These are phyloP conservation scores for Claviceps sp. DNA, from an alignment of 2,329 filamentous ascomycete genomes.

Conservation along the genomic window DNA sequence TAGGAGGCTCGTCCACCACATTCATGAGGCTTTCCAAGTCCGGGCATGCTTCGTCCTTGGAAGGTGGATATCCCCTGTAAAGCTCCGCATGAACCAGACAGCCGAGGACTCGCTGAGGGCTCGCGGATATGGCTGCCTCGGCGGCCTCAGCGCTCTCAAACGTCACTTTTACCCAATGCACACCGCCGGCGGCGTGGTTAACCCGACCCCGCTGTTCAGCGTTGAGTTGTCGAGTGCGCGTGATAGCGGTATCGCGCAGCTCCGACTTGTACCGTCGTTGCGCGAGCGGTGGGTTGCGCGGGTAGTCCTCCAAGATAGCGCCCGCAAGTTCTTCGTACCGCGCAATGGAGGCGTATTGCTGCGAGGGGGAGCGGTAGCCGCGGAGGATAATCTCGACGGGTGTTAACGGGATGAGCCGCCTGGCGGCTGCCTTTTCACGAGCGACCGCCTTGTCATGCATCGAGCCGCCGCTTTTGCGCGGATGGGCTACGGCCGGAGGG, in stretches of 20 bases:
- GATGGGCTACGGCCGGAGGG: constrained; percentile 12
- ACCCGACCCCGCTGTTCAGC: constrained; percentile 64
- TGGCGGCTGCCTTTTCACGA: constrained; percentile 9
- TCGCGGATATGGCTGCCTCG: constrained; percentile 54
- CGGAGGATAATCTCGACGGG: constrained; percentile 71
- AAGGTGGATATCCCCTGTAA: constrained; percentile 51
- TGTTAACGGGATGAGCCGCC: constrained; percentile 23
- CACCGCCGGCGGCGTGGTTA: constrained; percentile 67
- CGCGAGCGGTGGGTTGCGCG: constrained; percentile 64
- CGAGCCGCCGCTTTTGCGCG: constrained; percentile 24
- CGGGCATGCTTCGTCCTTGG: constrained; percentile 49
- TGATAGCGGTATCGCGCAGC: constrained; percentile 58
- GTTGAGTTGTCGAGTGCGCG: constrained; percentile 51
- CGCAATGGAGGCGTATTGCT: constrained; percentile 77
- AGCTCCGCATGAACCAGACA: constrained; percentile 58
- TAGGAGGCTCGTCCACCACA: constrained; percentile 19
- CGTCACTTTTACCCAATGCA: constrained; percentile 85
- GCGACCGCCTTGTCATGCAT: constrained; percentile 25
- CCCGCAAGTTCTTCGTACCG: constrained; percentile 83
- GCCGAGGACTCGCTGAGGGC: constrained; percentile 59
- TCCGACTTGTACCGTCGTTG: constrained; percentile 60
- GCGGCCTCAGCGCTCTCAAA: constrained; percentile 64
- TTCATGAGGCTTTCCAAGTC: constrained; percentile 30
- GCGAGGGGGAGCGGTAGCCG: constrained; percentile 53
- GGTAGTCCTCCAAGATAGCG: constrained; percentile 83